Evolutionary conservation across 768 basidiomycete genomes (phyloP).

Genomic region (Clitopilus passeckerianus): DNA sequence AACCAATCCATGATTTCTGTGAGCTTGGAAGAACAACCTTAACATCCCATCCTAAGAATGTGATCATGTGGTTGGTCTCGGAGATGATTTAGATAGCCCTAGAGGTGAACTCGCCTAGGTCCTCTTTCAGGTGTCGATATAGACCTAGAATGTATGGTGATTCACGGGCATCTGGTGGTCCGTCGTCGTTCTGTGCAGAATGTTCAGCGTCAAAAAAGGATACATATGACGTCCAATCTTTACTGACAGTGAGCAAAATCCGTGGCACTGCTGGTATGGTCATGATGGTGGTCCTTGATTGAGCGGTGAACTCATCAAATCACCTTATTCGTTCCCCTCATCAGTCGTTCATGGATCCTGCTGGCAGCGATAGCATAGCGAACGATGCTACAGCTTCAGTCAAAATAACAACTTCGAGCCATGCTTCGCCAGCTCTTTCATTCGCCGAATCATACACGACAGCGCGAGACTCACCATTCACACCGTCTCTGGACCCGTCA

Average conservation of each 20-base stretch:
- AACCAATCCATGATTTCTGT: slow-evolving; percentile 89
- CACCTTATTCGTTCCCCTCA: slow-evolving; percentile 1
- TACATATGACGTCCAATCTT: neutral
- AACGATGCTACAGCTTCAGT: neutral
- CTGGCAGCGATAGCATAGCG: neutral
- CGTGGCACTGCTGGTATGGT: slow-evolving; percentile 17
- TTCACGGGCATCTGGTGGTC: slow-evolving; percentile 59
- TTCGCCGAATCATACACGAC: slow-evolving; percentile 39
- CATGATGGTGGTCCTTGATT: slow-evolving; percentile 5
- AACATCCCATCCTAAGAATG: slow-evolving; percentile 62
- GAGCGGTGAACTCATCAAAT: neutral
- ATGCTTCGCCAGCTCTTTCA: slow-evolving; percentile 27
- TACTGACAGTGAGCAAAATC: slow-evolving; percentile 33
- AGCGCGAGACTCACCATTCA: slow-evolving; percentile 30
- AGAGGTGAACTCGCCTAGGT: slow-evolving; percentile 41
- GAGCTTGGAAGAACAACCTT: slow-evolving; percentile 76
- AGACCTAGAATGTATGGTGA: slow-evolving; percentile 77
- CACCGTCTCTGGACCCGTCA: slow-evolving; percentile 15
- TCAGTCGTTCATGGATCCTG: neutral
- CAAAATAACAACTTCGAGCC: slow-evolving; percentile 6
- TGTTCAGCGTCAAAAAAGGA: neutral
- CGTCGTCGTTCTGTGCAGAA: slow-evolving; percentile 72
- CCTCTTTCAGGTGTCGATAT: slow-evolving; percentile 52
- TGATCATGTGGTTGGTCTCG: neutral
- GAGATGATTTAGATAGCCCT: neutral